Conservation (phyloP, 148 eudicot species). For the Pouteria glomerata region DNA sequence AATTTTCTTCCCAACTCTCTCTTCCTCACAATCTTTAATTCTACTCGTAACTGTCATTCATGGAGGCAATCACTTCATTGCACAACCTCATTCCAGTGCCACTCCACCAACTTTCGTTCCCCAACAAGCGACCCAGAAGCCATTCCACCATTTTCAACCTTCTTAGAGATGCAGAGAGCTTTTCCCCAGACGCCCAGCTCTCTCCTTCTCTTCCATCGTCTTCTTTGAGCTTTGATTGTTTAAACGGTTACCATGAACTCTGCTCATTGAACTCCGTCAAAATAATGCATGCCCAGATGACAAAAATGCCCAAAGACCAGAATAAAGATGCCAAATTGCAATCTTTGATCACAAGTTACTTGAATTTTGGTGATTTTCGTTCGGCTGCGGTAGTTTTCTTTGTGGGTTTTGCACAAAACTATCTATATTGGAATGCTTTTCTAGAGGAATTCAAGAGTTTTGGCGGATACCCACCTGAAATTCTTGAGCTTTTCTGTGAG, state of each 20-base stretch:
- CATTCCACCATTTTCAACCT: conserved; percentile 12
- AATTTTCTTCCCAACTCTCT: not conserved
- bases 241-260: conserved; percentile 17
- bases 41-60: not conserved
- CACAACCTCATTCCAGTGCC: conserved; percentile 7
- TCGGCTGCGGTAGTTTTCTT: conserved; percentile 48
- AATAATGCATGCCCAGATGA: conserved; percentile 48
- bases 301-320: conserved; percentile 27
- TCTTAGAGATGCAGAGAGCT: conserved; percentile 20
- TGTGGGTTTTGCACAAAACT: conserved; percentile 29
- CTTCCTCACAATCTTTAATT: not conserved
- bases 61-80: conserved; percentile 9
- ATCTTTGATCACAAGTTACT: conserved; percentile 41
- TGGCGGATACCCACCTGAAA: conserved; percentile 54
- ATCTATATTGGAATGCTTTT: conserved; percentile 41
- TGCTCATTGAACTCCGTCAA: conserved; percentile 35
- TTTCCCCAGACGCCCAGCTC: conserved; percentile 1
- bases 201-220: conserved; percentile 23
- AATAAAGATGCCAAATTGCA: conserved; percentile 19
- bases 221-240: conserved; percentile 1
- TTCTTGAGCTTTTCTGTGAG: conserved; percentile 50
- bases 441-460: conserved; percentile 38
- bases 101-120: conserved; percentile 14
- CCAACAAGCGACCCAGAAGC: conserved; percentile 9
- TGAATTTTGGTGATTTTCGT: conserved; percentile 40